Conservation (phyloP, 73 alveolate species). For the Tetrahymena borealis region DNA sequence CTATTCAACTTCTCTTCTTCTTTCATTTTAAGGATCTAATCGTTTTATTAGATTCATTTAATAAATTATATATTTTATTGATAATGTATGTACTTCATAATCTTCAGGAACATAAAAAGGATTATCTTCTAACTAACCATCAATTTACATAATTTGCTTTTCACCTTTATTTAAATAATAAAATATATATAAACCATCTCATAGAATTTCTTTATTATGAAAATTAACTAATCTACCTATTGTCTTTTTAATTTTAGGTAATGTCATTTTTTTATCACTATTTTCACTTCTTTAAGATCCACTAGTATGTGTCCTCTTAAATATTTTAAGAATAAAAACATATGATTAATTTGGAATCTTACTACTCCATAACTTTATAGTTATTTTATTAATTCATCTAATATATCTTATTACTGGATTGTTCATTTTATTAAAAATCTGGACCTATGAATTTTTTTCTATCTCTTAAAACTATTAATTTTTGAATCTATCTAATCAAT, state of each 20-base stretch:
- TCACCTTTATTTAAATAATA: neutral
- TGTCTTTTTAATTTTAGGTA: neutral
- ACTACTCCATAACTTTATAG: no score
- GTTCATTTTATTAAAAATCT: neutral
- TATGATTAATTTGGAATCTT: no score
- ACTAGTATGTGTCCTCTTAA: neutral
- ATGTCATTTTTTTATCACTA: neutral
- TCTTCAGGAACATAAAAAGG: conserved; percentile 45
- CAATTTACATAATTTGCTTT: neutral
- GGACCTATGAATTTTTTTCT: no score
- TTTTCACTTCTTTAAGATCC: neutral
- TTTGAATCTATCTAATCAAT: neutral
- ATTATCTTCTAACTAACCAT: conserved; percentile 14
- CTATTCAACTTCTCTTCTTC: conserved; percentile 19
- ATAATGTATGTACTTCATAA: conserved; percentile 2
- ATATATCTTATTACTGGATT: neutral
- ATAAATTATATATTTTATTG: no score
- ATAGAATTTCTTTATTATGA: no score
- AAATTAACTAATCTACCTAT: no score
- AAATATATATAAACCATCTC: no score
- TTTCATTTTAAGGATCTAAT: conserved; percentile 17
- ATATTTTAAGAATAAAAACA: neutral
- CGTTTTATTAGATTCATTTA: neutral
- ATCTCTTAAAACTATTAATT: neutral
- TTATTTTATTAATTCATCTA: no score